Conservation (phyloP, 148 eudicot genomes). For the Agrostemma githago region DNA sequence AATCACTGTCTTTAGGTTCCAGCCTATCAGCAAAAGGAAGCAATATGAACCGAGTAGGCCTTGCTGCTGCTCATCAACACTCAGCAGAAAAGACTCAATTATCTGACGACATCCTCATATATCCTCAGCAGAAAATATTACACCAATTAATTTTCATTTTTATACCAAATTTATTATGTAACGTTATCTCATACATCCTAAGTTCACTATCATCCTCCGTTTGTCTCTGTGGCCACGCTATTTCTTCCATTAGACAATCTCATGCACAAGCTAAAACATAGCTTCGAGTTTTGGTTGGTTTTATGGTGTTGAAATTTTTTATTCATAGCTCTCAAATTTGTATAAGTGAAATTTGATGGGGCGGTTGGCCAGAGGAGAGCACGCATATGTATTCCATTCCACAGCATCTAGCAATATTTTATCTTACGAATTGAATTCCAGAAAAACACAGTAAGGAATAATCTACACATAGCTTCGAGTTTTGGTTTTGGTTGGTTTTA, state of each 20-base stretch:
- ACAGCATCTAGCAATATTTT: background rate
- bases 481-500: no score
- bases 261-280: no score
- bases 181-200: no score
- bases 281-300: no score
- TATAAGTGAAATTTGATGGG: no score
- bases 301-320: no score
- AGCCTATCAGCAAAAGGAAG: constrained; percentile 23
- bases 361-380: background rate
- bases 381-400: background rate
- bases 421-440: background rate
- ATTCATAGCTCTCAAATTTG: no score
- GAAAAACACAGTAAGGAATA: background rate
- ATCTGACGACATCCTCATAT: constrained; percentile 4
- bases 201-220: no score
- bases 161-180: background rate
- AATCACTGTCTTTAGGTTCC: constrained; percentile 10
- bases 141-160: background rate
- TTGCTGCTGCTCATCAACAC: background rate
- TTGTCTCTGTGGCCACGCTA: no score
- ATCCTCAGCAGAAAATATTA: background rate
- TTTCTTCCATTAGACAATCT: no score
- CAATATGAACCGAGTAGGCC: constrained; percentile 6
- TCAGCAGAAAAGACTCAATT: background rate
- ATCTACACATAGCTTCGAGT: no score